Conservation (phyloP, 2,329 filamentous ascomycete species). For the Pseudopyrenochaeta lycopersici region DNA sequence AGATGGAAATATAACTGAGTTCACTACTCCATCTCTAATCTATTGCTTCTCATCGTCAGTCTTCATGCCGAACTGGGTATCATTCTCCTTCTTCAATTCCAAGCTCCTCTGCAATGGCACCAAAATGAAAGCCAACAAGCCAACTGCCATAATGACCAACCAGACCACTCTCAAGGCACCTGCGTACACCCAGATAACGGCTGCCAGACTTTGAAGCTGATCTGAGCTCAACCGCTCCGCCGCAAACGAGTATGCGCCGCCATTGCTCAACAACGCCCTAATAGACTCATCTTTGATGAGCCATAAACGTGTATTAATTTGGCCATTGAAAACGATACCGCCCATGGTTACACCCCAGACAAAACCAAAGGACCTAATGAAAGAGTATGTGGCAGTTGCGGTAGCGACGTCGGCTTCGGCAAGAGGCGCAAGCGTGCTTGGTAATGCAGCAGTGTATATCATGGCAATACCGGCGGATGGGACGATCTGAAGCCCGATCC, state of each 20-base stretch:
- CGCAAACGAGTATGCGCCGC: neutral
- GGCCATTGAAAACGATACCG: constrained; percentile 18
- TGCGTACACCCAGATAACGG: constrained; percentile 7
- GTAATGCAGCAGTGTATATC: constrained; percentile 10
- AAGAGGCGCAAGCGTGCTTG: constrained; percentile 15
- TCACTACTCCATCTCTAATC: no score
- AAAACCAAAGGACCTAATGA: constrained; percentile 25
- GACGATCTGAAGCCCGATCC: constrained; percentile 24
- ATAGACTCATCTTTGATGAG: neutral
- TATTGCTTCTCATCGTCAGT: no score
- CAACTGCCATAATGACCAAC: constrained; percentile 8
- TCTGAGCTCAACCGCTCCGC: neutral
- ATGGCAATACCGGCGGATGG: constrained; percentile 11
- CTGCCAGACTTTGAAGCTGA: neutral
- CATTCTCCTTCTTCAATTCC: constrained; percentile 8
- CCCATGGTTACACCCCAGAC: constrained; percentile 32
- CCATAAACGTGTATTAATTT: neutral
- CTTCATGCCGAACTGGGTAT: constrained; percentile 31
- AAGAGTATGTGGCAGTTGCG: constrained; percentile 16
- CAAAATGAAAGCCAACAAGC: constrained; percentile 3
- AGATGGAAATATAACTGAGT: no score
- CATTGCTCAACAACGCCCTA: neutral
- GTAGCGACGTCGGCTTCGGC: constrained; percentile 18
- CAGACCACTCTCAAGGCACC: constrained; percentile 8
- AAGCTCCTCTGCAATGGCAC: constrained; percentile 5